A percentile compares a stretch with the other conserved stretches of the same genome.
Conservation (phyloP, 179 eudicot species). For the Vitellaria paradoxa region DNA sequence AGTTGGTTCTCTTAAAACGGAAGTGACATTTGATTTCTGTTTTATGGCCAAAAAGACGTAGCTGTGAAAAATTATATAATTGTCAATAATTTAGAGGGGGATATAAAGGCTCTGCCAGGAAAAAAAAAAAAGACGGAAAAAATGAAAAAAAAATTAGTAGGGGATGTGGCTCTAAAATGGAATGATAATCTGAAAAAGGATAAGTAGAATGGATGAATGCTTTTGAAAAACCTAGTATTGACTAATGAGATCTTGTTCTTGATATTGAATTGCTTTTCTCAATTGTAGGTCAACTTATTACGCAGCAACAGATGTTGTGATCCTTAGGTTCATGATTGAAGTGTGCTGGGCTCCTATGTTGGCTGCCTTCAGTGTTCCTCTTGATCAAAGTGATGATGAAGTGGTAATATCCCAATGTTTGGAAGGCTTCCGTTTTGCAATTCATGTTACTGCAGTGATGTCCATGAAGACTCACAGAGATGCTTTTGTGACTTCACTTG, state of each 20-base stretch:
- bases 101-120: no score
- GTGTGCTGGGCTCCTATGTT: constrained; percentile 99
- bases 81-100: no score
- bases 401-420: constrained; percentile 70
- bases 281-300: constrained; percentile 94
- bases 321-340: constrained; percentile 95
- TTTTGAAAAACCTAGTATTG: no score
- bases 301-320: constrained; percentile 96
- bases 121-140: no score
- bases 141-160: no score
- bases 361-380: constrained; percentile 99
- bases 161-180: background rate
- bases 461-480: constrained; percentile 99
- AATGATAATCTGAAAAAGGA: background rate
- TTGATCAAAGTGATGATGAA: constrained; percentile 97
- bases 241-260: constrained; percentile 14
- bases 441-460: constrained; percentile 97
- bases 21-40: no score
- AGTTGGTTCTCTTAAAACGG: background rate
- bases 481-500: constrained; percentile 94
- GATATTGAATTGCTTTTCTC: constrained; percentile 25
- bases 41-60: background rate
- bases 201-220: background rate
- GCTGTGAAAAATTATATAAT: background rate
- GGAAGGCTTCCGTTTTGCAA: constrained; percentile 88